Base-by-base conservation (phyloP, 148 eudicot species). In the Fallopia convolvulus region DNA sequence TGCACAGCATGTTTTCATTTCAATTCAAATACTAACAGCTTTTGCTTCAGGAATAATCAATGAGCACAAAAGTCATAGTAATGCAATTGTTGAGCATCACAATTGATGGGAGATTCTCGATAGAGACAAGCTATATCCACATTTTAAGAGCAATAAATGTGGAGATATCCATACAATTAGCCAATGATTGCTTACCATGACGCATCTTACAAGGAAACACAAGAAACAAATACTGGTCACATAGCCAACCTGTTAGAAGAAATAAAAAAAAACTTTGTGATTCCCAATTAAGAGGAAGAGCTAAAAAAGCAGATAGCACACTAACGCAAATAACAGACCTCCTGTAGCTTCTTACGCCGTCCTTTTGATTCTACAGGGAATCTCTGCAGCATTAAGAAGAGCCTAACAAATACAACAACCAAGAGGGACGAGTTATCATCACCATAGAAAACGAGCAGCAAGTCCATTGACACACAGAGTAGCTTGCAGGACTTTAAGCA, bases 311-410 rank as follows among this genome's bases (percentile, higher is more conserved):
- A 68, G 53, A 40, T 52, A 56, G n/a, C 47, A 17, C 73, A 76
- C 42, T 15, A 79, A 41, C 10, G 10, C 47, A 10, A 76, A 75
- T 21, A 47, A 78, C 72, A 63, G 80, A 93, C 99, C 91, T 95
- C 99, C 86, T 92, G 97, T 32, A 95, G 87, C 90, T 95, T 95
- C 85, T 92, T 92, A 76, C 91, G 97, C 17, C 99, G 85, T 74
- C 97, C 99, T 83, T 87, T 92, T 39, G 99, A 95, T 84, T 91
- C 99, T 63, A 95, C 97, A 36, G 99, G 99, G 78, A 95, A 95
- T 18, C 99, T 86, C 83, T 91, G 87, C 82, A 95, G 84, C 97
- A 95, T 95, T 50, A 92, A 80, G 88, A 92, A 95, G 78, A 95
- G 97, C 94, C 99, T 94, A 88, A 77, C 76, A 74, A 44, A 68